phyloP scores from a whole-genome alignment of 139 green algal genomes.

The Parachlorella kessleri region DNA sequence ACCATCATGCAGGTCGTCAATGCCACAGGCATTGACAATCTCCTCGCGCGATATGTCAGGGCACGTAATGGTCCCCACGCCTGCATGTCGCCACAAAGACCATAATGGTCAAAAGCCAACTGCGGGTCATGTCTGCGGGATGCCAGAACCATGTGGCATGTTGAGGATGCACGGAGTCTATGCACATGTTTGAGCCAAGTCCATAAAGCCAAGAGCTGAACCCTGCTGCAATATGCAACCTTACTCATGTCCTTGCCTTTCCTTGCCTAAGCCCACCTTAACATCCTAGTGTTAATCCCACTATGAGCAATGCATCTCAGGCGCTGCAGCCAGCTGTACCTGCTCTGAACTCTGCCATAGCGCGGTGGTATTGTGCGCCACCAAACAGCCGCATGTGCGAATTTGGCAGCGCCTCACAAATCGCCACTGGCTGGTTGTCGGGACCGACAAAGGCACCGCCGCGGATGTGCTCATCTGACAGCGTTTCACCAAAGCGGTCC shows the following conservation, averaged over 20 bases:
- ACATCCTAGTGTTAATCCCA: no score
- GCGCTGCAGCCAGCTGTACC: no score
- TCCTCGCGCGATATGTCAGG: slow-evolving; percentile 86
- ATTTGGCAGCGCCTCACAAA: slow-evolving; percentile 77
- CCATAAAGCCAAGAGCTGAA: no score
- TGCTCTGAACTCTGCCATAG: slow-evolving; percentile 87
- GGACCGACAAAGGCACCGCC: slow-evolving; percentile 81
- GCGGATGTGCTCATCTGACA: slow-evolving; percentile 90
- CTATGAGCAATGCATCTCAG: no score
- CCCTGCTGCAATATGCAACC: no score
- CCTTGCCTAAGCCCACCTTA: no score
- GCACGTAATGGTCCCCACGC: slow-evolving; percentile 71
- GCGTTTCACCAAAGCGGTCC: slow-evolving; percentile 93
- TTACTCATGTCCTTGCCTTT: no score
- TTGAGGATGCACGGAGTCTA: no score
- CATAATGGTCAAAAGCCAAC: not conserved
- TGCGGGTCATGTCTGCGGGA: no score
- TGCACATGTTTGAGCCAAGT: no score
- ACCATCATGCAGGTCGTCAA: slow-evolving; percentile 96
- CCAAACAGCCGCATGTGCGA: slow-evolving; percentile 94
- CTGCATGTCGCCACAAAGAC: not conserved
- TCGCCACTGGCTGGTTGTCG: slow-evolving; percentile 58
- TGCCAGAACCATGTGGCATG: no score
- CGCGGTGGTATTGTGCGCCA: slow-evolving; percentile 94
- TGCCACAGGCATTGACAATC: slow-evolving; percentile 94